phyloP scores from a whole-genome alignment of 306 rosid species.

The Cyamopsis tetragonoloba region DNA sequence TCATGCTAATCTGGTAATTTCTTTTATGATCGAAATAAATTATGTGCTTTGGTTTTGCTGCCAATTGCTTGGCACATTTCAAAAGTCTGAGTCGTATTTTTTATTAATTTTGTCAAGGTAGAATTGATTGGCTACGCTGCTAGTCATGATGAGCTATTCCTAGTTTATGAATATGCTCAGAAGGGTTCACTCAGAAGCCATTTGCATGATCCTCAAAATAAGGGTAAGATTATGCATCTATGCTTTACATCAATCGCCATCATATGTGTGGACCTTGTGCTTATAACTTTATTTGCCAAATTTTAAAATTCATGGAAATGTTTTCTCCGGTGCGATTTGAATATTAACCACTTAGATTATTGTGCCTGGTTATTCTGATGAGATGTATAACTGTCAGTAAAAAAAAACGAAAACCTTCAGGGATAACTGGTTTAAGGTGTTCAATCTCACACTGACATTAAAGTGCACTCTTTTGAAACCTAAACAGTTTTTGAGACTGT shows the following conservation, averaged over 20 bases:
- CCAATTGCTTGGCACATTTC: conserved; percentile 27
- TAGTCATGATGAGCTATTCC: conserved; percentile 81
- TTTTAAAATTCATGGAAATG: conserved; percentile 12
- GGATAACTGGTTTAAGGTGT: background rate
- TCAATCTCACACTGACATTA: background rate
- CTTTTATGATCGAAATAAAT: conserved; percentile 3
- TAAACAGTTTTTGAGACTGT: background rate
- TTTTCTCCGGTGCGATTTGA: background rate
- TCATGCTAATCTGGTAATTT: conserved; percentile 88
- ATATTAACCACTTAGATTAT: background rate
- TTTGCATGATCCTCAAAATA: conserved; percentile 85
- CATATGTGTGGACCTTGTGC: background rate
- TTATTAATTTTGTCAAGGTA: conserved; percentile 72
- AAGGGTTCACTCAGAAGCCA: conserved; percentile 95
- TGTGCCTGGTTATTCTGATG: conserved; percentile 11
- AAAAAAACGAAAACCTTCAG: background rate
- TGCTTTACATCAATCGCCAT: conserved; percentile 1
- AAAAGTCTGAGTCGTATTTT: conserved; percentile 38
- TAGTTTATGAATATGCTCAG: conserved; percentile 84
- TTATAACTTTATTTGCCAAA: background rate
- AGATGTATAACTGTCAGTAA: background rate
- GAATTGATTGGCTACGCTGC: conserved; percentile 98
- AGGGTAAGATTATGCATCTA: conserved; percentile 56
- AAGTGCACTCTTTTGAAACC: background rate
- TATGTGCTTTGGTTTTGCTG: conserved; percentile 24